Evolutionary conservation across 345 rosid genomes (phyloP).

Genomic region (Lepidium didymum): DNA sequence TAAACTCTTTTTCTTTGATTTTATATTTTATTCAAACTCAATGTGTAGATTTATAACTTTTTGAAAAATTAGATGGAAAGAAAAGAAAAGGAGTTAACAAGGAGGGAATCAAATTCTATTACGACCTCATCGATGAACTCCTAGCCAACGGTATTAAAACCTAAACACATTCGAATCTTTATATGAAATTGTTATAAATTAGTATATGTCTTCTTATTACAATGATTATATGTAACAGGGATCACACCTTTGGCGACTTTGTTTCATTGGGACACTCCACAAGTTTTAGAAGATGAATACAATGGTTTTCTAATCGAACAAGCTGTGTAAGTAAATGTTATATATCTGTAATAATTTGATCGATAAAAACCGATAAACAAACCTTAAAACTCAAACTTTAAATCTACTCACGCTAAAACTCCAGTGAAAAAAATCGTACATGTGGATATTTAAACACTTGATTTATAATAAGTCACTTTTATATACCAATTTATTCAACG

Average conservation of each 20-base stretch:
- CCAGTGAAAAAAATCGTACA: too few relatives aligned
- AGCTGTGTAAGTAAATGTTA: constrained; percentile 27
- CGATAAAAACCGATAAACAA: too few relatives aligned
- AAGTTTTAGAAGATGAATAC: constrained; percentile 39
- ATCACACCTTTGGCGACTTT: constrained; percentile 40
- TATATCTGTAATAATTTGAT: not conserved
- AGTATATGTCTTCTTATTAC: not conserved
- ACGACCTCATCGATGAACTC: constrained; percentile 39
- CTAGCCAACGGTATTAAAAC: constrained; percentile 23
- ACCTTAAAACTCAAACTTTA: too few relatives aligned
- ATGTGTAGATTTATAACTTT: not conserved
- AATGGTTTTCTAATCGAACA: constrained; percentile 33
- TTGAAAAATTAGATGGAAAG: constrained; percentile 15
- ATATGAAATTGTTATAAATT: not conserved
- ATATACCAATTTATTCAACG: not conserved
- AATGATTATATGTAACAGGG: constrained; percentile 5
- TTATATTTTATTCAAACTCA: not conserved
- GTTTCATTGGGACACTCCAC: constrained; percentile 50
- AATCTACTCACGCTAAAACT: too few relatives aligned
- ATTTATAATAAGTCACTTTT: not conserved
- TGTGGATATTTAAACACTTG: too few relatives aligned
- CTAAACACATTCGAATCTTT: not conserved
- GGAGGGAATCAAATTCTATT: constrained; percentile 36
- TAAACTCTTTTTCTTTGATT: not conserved
- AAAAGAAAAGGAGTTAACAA: constrained; percentile 27